Evolutionary conservation across 805 yeast genomes (phyloP), one percentile per base, ranked within the genome.

Genomic region (Candida alai): DNA sequence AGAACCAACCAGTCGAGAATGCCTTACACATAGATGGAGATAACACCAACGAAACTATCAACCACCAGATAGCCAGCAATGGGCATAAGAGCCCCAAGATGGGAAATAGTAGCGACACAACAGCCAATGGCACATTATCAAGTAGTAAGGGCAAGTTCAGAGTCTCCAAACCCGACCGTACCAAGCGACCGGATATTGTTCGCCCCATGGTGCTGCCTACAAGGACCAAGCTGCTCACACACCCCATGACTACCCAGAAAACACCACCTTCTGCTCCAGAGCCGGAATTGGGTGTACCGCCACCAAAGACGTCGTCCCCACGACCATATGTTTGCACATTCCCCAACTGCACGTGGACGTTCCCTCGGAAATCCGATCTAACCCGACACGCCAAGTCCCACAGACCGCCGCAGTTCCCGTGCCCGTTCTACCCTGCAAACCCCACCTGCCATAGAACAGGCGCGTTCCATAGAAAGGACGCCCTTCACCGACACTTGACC

Each of bases 381-480:
- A 68, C 83, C 27, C 67, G 90, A 34, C 90, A 83, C 49, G 43
- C 70, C 13, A 70, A 80, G 42, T 78, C 85, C 3, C 90, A 83
- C 49, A 67, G 70, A 27, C 68, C 73, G 32, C 89, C 89, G 3
- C 69, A 68, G 39, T 76, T 76, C 48, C 80, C 74, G 42, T 83
- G 90, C 51, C 90, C 90, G 3, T 83, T 69, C 57, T 81, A 84
- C 84, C 67, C 68, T 35, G 63, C 69, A 17, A 84, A 78, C 44
- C 77, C 80, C 4, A 73, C 83, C 5, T 83, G 89, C 52, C 93
- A 83, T 54, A 67, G 83, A 36, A 81, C 80, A 43, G 89, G 90
- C 11, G 74, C 85, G 0, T 84, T 84, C 58, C 78, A 76, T 47
- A 65, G 93, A 28, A 58, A 81, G 40, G 93, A 84, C 49, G 89